Conservation (phyloP, 768 basidiomycete genomes). For the Leccinum barrowsii region DNA sequence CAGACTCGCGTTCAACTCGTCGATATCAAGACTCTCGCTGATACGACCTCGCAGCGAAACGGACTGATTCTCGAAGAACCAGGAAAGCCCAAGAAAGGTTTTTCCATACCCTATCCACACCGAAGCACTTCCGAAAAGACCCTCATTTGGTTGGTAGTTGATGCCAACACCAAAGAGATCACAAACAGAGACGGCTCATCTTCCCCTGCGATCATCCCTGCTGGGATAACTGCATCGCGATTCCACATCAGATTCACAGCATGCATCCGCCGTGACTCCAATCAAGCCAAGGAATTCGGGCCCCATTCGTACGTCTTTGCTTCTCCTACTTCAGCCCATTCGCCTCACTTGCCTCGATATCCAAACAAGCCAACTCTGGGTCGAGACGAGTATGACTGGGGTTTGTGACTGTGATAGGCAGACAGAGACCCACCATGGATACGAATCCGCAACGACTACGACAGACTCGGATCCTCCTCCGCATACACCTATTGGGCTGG, state of each 20-base stretch:
- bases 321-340: too few species aligned
- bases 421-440: too few species aligned
- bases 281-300: too few species aligned
- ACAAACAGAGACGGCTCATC: background rate
- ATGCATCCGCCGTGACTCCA: slow-evolving; percentile 28
- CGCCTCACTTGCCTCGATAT: too few species aligned
- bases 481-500: too few species aligned
- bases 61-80: background rate
- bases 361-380: too few species aligned
- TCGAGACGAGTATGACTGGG: too few species aligned
- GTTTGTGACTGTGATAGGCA: too few species aligned
- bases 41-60: background rate
- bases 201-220: slow-evolving; percentile 4
- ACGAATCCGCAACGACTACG: too few species aligned
- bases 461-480: too few species aligned
- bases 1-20: slow-evolving; percentile 16
- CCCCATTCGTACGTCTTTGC: too few species aligned
- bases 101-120: slow-evolving; percentile 39
- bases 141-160: slow-evolving; percentile 22
- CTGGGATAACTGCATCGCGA: slow-evolving; percentile 29
- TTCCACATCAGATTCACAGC: slow-evolving; percentile 41
- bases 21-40: slow-evolving; percentile 29
- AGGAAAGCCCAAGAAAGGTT: slow-evolving; percentile 15
- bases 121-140: slow-evolving; percentile 38
- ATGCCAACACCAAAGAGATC: background rate